phyloP scores from a whole-genome alignment of 2,329 filamentous ascomycete genomes.

The Xylaria arbuscula region DNA sequence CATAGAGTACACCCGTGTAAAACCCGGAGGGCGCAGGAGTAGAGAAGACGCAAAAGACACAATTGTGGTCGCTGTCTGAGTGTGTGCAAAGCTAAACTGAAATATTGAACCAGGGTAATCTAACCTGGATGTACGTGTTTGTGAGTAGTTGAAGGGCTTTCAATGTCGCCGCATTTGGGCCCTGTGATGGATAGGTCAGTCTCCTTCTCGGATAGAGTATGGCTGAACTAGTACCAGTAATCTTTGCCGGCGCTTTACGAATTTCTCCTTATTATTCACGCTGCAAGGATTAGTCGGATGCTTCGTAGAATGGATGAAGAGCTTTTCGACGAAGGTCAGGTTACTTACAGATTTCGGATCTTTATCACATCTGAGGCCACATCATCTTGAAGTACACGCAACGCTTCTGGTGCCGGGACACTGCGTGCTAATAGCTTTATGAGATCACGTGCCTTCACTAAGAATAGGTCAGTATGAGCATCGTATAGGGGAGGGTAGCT shows the following conservation, averaged over 20 bases:
- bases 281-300: slow-evolving; percentile 78
- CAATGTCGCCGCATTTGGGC: slow-evolving; percentile 89
- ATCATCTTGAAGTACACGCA: slow-evolving; percentile 94
- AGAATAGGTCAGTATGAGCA: slow-evolving; percentile 21
- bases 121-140: slow-evolving; percentile 83
- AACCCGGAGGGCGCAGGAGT: not conserved
- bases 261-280: slow-evolving; percentile 92
- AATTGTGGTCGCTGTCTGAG: not conserved
- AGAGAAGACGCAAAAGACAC: not conserved
- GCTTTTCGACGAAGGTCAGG: not conserved
- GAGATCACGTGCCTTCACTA: slow-evolving; percentile 87
- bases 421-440: slow-evolving; percentile 92
- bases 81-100: too few species aligned
- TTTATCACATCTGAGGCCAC: slow-evolving; percentile 89
- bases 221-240: slow-evolving; percentile 67
- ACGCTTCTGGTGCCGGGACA: slow-evolving; percentile 90
- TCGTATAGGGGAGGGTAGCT: not conserved
- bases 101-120: not conserved
- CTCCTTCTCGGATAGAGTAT: not conserved
- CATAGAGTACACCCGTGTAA: not conserved
- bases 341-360: slow-evolving; percentile 35
- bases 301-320: not conserved
- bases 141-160: slow-evolving; percentile 88
- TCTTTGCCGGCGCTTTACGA: slow-evolving; percentile 92
- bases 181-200: slow-evolving; percentile 52